Percentiles rank a stretch among this genome's conserved stretches.
phyloP scores from a whole-genome alignment of 2,329 filamentous ascomycete species.

The Phyllosticta paracitricarpa region DNA sequence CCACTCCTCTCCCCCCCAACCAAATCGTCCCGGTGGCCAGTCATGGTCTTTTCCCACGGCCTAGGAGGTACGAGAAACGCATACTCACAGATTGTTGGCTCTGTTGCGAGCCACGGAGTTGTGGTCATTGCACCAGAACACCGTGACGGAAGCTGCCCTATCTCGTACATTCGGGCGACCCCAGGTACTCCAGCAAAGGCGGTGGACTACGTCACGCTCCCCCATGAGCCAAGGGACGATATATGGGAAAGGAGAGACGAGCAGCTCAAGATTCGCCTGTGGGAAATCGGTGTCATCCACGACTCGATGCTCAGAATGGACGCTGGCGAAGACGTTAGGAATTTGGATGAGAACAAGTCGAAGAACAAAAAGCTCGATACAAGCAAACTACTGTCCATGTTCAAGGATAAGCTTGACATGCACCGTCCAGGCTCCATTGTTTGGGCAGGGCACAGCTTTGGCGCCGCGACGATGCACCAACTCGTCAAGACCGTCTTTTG shows the following conservation, averaged over 20 bases:
- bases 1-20: constrained; percentile 42
- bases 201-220: constrained; percentile 36
- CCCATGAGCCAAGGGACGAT: constrained; percentile 56
- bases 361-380: constrained; percentile 23
- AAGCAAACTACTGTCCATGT: constrained; percentile 44
- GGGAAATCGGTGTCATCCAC: constrained; percentile 66
- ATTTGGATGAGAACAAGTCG: constrained; percentile 35
- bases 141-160: constrained; percentile 67
- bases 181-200: constrained; percentile 27
- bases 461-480: constrained; percentile 63
- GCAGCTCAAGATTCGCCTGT: constrained; percentile 65
- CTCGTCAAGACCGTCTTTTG: constrained; percentile 74
- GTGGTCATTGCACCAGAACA: constrained; percentile 77
- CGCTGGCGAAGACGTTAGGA: constrained; percentile 36
- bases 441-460: constrained; percentile 75
- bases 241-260: constrained; percentile 58
- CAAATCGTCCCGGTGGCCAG: constrained; percentile 57
- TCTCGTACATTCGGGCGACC: constrained; percentile 60
- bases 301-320: constrained; percentile 61
- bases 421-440: constrained; percentile 62
- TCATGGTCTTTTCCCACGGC: constrained; percentile 79
- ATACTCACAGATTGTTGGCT: constrained; percentile 74
- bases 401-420: constrained; percentile 55
- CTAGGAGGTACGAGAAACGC: constrained; percentile 72
- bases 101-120: constrained; percentile 69